A percentile compares a stretch with the other conserved stretches of the same genome.
Conservation (phyloP, 2,329 filamentous ascomycete species). For the Penicillium griseofulvum region DNA sequence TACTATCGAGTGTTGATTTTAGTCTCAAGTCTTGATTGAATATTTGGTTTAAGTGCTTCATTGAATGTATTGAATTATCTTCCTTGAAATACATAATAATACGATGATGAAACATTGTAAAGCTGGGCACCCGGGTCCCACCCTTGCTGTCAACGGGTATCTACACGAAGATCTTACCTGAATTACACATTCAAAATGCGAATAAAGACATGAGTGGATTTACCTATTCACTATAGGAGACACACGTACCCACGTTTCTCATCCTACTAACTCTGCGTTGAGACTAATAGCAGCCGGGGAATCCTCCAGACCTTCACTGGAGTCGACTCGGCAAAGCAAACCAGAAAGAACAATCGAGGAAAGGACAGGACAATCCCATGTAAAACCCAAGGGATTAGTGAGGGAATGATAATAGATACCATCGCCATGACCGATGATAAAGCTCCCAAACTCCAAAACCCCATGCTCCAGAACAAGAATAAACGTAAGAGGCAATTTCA, state of each 20-base stretch:
- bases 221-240: neutral
- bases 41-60: neutral
- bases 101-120: conserved; percentile 5
- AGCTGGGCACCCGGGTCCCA: neutral
- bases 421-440: neutral
- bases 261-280: neutral
- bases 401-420: conserved; percentile 3
- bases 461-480: conserved; percentile 7
- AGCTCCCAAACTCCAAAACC: conserved; percentile 12
- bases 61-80: neutral
- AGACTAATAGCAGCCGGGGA: neutral
- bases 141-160: neutral
- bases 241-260: neutral
- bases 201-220: neutral
- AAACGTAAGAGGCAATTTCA: conserved; percentile 9
- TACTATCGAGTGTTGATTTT: neutral
- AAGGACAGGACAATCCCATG: conserved; percentile 1
- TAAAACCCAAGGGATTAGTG: neutral
- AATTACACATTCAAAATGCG: neutral
- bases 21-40: neutral
- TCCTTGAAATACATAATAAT: neutral
- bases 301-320: neutral
- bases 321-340: neutral
- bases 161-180: neutral
- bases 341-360: neutral